Evolutionary conservation across 371 early-diverging fungal genomes (phyloP).

Genomic region (Chytridium lagenaria): DNA sequence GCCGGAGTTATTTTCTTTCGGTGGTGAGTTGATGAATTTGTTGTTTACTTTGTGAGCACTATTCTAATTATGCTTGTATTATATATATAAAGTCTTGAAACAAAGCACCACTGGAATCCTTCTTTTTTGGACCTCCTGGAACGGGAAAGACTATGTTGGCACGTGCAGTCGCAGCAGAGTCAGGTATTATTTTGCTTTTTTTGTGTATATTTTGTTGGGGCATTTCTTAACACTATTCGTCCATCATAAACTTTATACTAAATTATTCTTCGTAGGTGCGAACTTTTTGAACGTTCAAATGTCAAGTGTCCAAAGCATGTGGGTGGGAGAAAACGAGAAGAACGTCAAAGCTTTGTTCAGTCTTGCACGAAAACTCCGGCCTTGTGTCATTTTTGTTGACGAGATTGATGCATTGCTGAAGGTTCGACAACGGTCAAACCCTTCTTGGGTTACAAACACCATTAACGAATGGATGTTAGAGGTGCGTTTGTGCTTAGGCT

Average conservation of each 20-base stretch:
- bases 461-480: conserved; percentile 63
- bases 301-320: conserved; percentile 94
- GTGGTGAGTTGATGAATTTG: conserved; percentile 14
- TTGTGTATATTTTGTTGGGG: too few species aligned
- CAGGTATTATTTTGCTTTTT: too few species aligned
- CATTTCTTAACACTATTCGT: background rate
- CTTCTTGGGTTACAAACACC: conserved; percentile 66
- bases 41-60: too few species aligned
- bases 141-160: conserved; percentile 97
- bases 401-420: conserved; percentile 97
- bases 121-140: conserved; percentile 97
- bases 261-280: too few species aligned
- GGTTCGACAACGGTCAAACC: conserved; percentile 41
- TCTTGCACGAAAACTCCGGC: conserved; percentile 92
- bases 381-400: conserved; percentile 98
- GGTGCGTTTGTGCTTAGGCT: too few species aligned
- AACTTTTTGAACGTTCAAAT: conserved; percentile 91
- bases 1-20: conserved; percentile 38
- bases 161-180: conserved; percentile 89
- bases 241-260: conserved; percentile 76
- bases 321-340: conserved; percentile 98
- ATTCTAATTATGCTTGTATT: background rate
- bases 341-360: conserved; percentile 95
- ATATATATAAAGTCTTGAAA: conserved; percentile 22
- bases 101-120: conserved; percentile 49